phyloP scores from a whole-genome alignment of 441 rosid genomes.

The Erodium moschatum region DNA sequence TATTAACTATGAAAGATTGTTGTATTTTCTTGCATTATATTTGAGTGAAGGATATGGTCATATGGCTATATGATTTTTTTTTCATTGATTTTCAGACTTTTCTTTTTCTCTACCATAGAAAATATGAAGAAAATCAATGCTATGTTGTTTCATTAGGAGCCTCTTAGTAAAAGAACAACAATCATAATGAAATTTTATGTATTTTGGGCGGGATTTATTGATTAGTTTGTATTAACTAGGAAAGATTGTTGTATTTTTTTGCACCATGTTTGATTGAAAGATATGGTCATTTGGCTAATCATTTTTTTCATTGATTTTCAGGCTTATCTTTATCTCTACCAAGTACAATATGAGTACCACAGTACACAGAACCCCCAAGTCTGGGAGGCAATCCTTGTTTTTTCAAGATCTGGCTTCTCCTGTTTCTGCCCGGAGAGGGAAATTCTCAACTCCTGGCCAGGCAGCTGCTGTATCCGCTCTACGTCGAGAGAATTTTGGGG shows the following conservation, averaged over 20 bases:
- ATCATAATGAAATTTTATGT: background rate
- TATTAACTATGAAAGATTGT: no score
- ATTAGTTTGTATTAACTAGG: background rate
- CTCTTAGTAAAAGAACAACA: no score
- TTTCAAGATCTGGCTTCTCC: conserved; percentile 86
- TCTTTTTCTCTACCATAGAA: no score
- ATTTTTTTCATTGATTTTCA: background rate
- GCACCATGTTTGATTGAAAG: background rate
- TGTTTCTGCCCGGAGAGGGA: conserved; percentile 60
- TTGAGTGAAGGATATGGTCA: no score
- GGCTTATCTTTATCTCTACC: no score
- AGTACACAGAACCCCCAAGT: conserved; percentile 58
- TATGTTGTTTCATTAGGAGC: no score
- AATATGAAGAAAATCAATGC: no score
- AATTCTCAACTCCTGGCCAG: conserved; percentile 66
- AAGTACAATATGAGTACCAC: conserved; percentile 57
- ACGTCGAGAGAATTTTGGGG: conserved; percentile 78
- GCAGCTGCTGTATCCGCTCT: conserved; percentile 86
- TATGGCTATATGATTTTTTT: no score
- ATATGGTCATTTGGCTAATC: background rate
- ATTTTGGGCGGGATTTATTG: background rate
- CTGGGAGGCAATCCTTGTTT: conserved; percentile 70
- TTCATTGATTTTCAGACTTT: no score
- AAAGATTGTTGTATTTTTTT: background rate
- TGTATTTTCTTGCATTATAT: no score